Conservation (phyloP, 768 basidiomycete genomes). For the Hygrocybe coccinea region DNA sequence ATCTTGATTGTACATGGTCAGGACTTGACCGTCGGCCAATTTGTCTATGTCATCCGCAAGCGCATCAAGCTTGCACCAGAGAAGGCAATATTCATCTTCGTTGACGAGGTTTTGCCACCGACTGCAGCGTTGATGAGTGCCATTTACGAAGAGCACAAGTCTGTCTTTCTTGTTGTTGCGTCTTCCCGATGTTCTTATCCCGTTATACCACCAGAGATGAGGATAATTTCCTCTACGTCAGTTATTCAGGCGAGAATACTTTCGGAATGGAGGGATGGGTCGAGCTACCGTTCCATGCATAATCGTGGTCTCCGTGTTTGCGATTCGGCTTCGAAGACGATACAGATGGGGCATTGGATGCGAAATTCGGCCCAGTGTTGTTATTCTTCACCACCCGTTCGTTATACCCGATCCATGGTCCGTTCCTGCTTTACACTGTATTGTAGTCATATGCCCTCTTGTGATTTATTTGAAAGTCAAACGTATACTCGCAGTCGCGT, state of each 20-base stretch:
- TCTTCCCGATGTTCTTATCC: slow-evolving; percentile 9
- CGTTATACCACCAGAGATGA: slow-evolving; percentile 72
- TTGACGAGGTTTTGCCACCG: slow-evolving; percentile 96
- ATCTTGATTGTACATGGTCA: slow-evolving; percentile 26
- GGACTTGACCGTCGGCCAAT: slow-evolving; percentile 97
- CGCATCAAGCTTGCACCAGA: slow-evolving; percentile 99
- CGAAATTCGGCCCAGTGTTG: background rate
- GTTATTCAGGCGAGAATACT: slow-evolving; percentile 97
- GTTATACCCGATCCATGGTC: background rate
- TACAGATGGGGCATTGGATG: background rate
- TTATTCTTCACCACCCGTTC: background rate
- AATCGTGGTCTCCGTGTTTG: slow-evolving; percentile 14
- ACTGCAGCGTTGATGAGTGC: slow-evolving; percentile 98
- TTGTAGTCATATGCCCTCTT: too few species aligned
- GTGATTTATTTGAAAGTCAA: too few species aligned
- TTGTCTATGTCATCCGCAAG: slow-evolving; percentile 99
- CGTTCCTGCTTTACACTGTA: background rate
- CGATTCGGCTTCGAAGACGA: background rate
- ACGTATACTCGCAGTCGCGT: too few species aligned
- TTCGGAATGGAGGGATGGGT: slow-evolving; percentile 62
- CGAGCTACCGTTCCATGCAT: slow-evolving; percentile 45
- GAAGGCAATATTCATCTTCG: slow-evolving; percentile 99
- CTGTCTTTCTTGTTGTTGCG: slow-evolving; percentile 29
- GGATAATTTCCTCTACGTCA: slow-evolving; percentile 97
- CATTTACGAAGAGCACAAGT: slow-evolving; percentile 99